Percentiles rank a stretch among this genome's conserved stretches.
Conservation (phyloP, 2,329 filamentous ascomycete species). For the Malbranchea zuffiana region DNA sequence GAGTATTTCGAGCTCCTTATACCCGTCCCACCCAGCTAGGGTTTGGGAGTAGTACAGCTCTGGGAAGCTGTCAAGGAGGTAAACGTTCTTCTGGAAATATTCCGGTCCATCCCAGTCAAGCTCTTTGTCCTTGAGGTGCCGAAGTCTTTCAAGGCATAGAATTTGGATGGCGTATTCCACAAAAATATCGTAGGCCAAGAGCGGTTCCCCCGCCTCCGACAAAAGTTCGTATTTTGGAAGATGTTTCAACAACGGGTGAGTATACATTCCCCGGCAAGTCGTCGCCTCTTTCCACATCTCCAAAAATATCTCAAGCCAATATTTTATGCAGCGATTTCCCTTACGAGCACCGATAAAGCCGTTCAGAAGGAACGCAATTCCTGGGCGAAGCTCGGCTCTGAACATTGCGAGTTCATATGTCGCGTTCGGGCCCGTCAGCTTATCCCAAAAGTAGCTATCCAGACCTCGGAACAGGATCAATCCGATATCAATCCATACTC, state of each 20-base stretch:
- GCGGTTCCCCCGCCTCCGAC: conserved; percentile 4
- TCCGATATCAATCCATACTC: conserved; percentile 35
- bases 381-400: conserved; percentile 1
- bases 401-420: conserved; percentile 24
- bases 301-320: conserved; percentile 7
- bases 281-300: conserved; percentile 4
- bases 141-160: conserved; percentile 4
- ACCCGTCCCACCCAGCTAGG: conserved; percentile 24
- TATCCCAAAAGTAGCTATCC: conserved; percentile 32
- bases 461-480: conserved; percentile 29
- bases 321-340: conserved; percentile 4
- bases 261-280: background rate
- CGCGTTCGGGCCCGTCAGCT: conserved; percentile 29
- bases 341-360: conserved; percentile 8
- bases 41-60: conserved; percentile 5
- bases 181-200: conserved; percentile 6
- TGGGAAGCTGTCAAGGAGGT: conserved; percentile 5
- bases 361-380: conserved; percentile 11
- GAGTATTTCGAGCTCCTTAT: conserved; percentile 25
- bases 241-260: conserved; percentile 6
- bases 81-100: background rate
- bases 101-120: conserved; percentile 5
- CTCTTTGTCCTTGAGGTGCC: conserved; percentile 2
- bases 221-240: conserved; percentile 4
- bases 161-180: conserved; percentile 8